Base-by-base conservation (phyloP, 2,329 filamentous ascomycete species). In the Fusarium albidum region DNA sequence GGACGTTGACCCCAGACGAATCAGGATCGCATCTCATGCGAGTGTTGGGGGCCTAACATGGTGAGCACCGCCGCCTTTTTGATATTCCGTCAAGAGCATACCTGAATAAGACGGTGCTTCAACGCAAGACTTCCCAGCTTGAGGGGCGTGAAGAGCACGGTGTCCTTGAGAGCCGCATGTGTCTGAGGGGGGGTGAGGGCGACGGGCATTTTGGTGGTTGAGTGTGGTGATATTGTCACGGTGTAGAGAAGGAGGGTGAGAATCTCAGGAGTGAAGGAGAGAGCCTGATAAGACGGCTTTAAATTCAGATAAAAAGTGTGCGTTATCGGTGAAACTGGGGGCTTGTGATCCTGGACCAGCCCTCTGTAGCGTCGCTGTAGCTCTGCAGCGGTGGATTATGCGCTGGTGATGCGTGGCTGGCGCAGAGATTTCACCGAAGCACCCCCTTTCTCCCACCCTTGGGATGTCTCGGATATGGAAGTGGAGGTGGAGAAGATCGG, bases 101-200 rank as follows among this genome's bases (percentile, higher is more conserved):
- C 72, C 66, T 73, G 70, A 9, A 73, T 68, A 18, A 76, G 66
- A 21, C 74, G 71, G 52, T 77, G 74, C 27, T 68, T 61, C 21
- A 77, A 64, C 8, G 55, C 57, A 25, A 68, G 47, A 13, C 66
- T 61, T 18, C 74, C 74, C 33, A 77, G 39, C 48, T 69, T 69
- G 31, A 75, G 39, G 9, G 72, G 68, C 2, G 66, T 58, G 55
- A 76, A 76, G 11, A 76, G 56, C 27, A 65, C 63, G 3, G 69
- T 71, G 52, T 59, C 63, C 48, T 65, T 58, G 18, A 67, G 55
- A 11, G 65, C 53, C 25, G 58, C 40, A 35, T 55, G 37, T 9
- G 51, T 49, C 37, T 55, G 54, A 9, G 59, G 61, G 21, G 61
- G 59, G n/a, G 59, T 61, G 12, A 44, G 54, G 42, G 59, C 59